These are phyloP conservation scores for Phytopythium chamaehyphon DNA, from an alignment of 352 stramenopile genomes.

Conservation along the genomic window DNA sequence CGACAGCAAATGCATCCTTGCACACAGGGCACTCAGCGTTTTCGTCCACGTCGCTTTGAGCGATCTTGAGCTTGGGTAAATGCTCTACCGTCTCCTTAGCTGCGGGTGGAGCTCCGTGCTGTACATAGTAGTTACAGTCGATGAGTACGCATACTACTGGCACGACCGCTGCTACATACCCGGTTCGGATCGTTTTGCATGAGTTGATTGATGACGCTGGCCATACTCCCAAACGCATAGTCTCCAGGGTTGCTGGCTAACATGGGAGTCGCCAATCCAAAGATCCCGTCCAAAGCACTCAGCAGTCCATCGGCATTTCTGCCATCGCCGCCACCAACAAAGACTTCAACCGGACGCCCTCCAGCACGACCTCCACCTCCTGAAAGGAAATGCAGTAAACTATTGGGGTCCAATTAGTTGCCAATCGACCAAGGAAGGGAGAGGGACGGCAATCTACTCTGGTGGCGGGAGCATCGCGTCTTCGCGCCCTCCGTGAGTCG, in stretches of 20 bases:
- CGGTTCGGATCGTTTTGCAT: conserved; percentile 88
- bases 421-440: too few species aligned
- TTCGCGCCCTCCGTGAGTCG: too few species aligned
- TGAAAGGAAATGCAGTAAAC: conserved; percentile 47
- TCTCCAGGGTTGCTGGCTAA: conserved; percentile 65
- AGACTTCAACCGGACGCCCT: conserved; percentile 74
- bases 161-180: conserved; percentile 29
- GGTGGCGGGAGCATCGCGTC: too few species aligned
- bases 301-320: conserved; percentile 45
- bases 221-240: conserved; percentile 84
- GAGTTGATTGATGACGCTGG: conserved; percentile 84
- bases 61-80: conserved; percentile 70
- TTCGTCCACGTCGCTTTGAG: conserved; percentile 65
- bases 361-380: conserved; percentile 26
- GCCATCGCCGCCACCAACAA: conserved; percentile 53
- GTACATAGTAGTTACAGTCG: background rate
- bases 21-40: conserved; percentile 82
- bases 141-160: background rate
- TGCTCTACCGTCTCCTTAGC: conserved; percentile 73
- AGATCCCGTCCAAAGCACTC: conserved; percentile 55
- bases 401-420: conserved; percentile 6
- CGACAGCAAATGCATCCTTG: conserved; percentile 81
- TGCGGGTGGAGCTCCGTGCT: conserved; percentile 79
- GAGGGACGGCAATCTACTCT: too few species aligned
- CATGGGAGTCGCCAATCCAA: conserved; percentile 27